Conservation (phyloP, 2,329 filamentous ascomycete species). For the Curvularia sp. region DNA sequence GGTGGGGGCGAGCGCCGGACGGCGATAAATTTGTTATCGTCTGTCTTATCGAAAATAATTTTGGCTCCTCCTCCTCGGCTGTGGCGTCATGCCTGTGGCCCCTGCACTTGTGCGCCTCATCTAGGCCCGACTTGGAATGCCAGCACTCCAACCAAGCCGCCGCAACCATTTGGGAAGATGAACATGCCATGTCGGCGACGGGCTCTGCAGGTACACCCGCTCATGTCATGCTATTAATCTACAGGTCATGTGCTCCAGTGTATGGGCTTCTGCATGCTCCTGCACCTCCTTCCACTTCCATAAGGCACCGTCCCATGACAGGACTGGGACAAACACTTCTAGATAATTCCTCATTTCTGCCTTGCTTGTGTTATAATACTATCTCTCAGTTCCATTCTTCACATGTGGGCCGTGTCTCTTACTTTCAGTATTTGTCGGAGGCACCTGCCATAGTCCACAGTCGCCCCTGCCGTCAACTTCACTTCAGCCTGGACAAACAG, state of each 20-base stretch:
- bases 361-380: neutral
- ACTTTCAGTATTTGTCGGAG: neutral
- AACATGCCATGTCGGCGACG: neutral
- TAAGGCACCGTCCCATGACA: neutral
- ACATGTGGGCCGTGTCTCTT: neutral
- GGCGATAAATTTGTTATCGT: slow-evolving; percentile 35
- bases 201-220: neutral
- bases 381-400: neutral
- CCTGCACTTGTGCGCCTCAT: neutral
- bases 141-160: neutral
- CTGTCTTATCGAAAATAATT: slow-evolving; percentile 17
- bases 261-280: too few species aligned
- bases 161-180: neutral
- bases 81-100: slow-evolving; percentile 23
- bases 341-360: neutral
- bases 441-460: neutral
- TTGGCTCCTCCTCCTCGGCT: slow-evolving; percentile 25
- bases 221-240: too few species aligned
- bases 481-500: slow-evolving; percentile 10
- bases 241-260: too few species aligned
- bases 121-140: neutral
- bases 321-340: neutral
- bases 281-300: neutral
- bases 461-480: slow-evolving; percentile 17
- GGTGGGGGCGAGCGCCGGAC: slow-evolving; percentile 30